Evolutionary conservation across 148 eudicot species (phyloP).

Genomic region (Linanthus parryae): DNA sequence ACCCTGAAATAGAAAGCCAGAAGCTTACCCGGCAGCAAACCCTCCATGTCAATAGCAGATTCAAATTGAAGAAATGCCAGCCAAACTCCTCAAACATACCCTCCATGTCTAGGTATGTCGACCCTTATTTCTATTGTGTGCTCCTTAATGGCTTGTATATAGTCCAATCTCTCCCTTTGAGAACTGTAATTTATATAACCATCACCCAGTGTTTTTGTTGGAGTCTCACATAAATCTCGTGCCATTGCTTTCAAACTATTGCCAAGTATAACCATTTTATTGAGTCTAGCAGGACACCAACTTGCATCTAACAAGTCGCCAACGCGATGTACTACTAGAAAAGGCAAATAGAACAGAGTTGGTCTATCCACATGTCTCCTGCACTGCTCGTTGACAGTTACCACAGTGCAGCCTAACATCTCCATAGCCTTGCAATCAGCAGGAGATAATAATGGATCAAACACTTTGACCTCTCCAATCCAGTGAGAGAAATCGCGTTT

Average conservation of each 20-base stretch:
- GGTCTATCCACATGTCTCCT: slow-evolving; percentile 1
- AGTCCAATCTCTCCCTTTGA: slow-evolving; percentile 1
- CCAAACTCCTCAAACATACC: neutral
- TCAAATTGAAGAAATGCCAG: slow-evolving; percentile 7
- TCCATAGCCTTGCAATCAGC: slow-evolving; percentile 1
- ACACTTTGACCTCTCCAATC: slow-evolving; percentile 6
- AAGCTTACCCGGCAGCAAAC: slow-evolving; percentile 1
- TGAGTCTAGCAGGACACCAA: neutral
- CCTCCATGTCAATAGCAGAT: neutral
- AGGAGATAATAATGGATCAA: slow-evolving; percentile 4
- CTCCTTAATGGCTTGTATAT: slow-evolving; percentile 2
- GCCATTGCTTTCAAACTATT: neutral
- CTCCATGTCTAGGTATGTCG: neutral
- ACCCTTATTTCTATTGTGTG: neutral
- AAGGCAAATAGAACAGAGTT: slow-evolving; percentile 9
- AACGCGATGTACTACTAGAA: neutral
- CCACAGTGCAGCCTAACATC: neutral
- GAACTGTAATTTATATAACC: neutral
- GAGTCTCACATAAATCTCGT: neutral
- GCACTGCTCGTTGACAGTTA: neutral
- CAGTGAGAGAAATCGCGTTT: neutral
- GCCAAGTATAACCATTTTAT: slow-evolving; percentile 1
- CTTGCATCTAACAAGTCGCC: slow-evolving; percentile 9
- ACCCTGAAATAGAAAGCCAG: neutral
- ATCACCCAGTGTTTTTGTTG: neutral